Evolutionary conservation across 345 rosid species (phyloP).

Genomic region (Lepidium africanum): DNA sequence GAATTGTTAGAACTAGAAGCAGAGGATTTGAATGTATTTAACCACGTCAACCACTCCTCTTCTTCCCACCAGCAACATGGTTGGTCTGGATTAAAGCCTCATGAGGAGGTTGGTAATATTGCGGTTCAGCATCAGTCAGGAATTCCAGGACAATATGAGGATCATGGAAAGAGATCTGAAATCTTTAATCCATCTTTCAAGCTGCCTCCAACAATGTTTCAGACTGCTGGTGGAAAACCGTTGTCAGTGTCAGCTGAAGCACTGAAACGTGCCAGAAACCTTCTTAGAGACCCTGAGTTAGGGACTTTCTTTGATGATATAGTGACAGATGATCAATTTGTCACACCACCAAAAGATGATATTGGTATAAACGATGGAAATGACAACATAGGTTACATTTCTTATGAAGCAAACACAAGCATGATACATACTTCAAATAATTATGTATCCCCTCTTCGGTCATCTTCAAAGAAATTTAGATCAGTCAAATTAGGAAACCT

Average conservation of each 20-base stretch:
- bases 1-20: constrained; percentile 57
- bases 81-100: too few species aligned
- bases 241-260: constrained; percentile 84
- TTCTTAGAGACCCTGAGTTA: constrained; percentile 84
- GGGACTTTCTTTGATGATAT: constrained; percentile 47
- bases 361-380: constrained; percentile 37
- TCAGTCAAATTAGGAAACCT: constrained; percentile 28
- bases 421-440: constrained; percentile 32
- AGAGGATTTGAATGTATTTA: constrained; percentile 32
- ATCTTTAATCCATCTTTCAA: constrained; percentile 28
- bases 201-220: constrained; percentile 63
- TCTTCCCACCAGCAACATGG: too few species aligned
- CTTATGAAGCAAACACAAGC: constrained; percentile 10
- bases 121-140: constrained; percentile 28
- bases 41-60: not conserved
- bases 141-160: constrained; percentile 24
- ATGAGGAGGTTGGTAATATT: too few species aligned
- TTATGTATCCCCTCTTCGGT: constrained; percentile 56
- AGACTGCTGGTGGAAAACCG: constrained; percentile 84
- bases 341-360: constrained; percentile 31
- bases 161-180: constrained; percentile 23
- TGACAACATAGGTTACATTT: not conserved
- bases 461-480: constrained; percentile 36
- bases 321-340: constrained; percentile 29
- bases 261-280: constrained; percentile 74